Evolutionary conservation across 805 yeast genomes (phyloP).

Genomic region (Nakazawaea pomicola): DNA sequence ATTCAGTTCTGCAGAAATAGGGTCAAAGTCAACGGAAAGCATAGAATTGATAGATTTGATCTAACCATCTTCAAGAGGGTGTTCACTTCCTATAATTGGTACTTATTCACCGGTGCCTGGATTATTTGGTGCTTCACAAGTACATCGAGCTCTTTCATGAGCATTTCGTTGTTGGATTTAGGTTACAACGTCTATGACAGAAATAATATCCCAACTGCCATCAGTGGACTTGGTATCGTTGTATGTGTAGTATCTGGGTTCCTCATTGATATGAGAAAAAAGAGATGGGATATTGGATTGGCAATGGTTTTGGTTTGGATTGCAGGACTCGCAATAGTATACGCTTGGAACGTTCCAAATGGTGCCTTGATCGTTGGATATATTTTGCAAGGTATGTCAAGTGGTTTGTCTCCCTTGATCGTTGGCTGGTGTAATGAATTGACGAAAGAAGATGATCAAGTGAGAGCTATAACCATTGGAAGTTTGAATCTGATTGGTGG

Average conservation of each 20-base stretch:
- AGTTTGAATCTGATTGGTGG: constrained; percentile 36
- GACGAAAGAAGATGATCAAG: constrained; percentile 50
- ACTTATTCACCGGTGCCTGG: constrained; percentile 51
- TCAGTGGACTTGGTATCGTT: constrained; percentile 49
- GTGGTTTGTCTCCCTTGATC: constrained; percentile 59
- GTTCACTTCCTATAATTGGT: constrained; percentile 48
- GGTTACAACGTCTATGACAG: constrained; percentile 49
- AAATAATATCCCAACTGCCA: constrained; percentile 39
- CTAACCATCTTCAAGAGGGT: constrained; percentile 46
- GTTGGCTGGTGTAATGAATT: constrained; percentile 57
- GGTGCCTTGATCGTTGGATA: constrained; percentile 65
- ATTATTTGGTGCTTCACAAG: constrained; percentile 49
- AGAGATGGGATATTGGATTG: constrained; percentile 50
- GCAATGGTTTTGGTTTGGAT: constrained; percentile 51
- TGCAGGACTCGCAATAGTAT: constrained; percentile 48
- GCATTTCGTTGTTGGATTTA: constrained; percentile 53
- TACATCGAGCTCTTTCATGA: constrained; percentile 49
- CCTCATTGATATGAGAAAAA: constrained; percentile 48
- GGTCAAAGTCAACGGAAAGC: constrained; percentile 18
- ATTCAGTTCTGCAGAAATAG: constrained; percentile 43
- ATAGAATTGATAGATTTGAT: constrained; percentile 30
- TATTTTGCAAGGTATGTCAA: constrained; percentile 53
- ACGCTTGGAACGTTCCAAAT: constrained; percentile 53
- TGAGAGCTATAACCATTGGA: constrained; percentile 52
- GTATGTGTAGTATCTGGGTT: constrained; percentile 40